Conservation (phyloP, 441 rosid species). For the Corymbia citriodora region DNA sequence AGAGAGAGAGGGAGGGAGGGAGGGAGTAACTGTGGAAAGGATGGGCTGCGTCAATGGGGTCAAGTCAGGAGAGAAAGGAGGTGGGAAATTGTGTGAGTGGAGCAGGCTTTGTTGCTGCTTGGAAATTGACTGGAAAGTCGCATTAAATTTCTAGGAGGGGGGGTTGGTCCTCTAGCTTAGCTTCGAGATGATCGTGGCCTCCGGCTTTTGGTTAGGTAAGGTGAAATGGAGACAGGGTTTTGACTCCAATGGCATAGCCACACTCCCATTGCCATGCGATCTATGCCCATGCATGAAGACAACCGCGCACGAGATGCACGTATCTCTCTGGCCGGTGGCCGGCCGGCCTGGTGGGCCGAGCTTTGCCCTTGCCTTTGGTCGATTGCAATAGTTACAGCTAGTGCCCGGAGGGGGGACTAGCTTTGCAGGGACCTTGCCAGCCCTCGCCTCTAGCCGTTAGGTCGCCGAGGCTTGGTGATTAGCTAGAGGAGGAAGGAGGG, state of each 20-base stretch:
- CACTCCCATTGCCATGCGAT: neutral
- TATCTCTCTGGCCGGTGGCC: neutral
- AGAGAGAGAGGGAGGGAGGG: no score
- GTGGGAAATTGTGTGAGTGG: neutral
- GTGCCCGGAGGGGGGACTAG: no score
- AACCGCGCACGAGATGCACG: neutral
- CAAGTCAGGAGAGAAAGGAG: neutral
- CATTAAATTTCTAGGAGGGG: neutral
- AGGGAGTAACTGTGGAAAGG: neutral
- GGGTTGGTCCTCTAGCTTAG: neutral
- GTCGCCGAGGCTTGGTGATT: no score
- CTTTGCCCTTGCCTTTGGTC: no score
- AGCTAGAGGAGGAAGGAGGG: no score
- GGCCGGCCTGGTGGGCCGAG: neutral
- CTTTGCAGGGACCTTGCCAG: neutral
- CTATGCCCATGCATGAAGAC: neutral
- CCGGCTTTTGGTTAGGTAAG: neutral
- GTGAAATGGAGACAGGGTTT: neutral
- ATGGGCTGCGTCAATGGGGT: neutral
- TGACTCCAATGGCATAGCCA: neutral
- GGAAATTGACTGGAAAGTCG: neutral
- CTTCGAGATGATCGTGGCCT: neutral
- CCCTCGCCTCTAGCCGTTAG: neutral
- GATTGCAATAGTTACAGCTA: no score
- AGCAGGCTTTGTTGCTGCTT: neutral